Base-by-base conservation (phyloP, 1,139 yeast species). In the Ashbya aceris region DNA sequence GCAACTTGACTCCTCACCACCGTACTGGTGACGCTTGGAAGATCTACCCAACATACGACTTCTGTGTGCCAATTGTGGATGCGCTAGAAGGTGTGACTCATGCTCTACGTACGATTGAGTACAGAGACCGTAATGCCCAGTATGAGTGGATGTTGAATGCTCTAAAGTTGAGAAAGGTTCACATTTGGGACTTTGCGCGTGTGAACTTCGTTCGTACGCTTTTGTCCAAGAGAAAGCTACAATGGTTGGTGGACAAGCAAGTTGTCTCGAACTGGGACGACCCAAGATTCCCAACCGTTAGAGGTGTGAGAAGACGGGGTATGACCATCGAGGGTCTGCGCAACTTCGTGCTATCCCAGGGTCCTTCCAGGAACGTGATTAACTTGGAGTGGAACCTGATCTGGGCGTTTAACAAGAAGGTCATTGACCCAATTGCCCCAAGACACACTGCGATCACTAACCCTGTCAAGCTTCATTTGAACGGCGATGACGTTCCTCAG, bases 231-330 rank as follows among this genome's bases (percentile, higher is more conserved):
- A 83, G 98, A 73, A 91, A 91, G 73, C 74, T 91, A 60, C 97
- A 91, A 71, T 89, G 96, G 96, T 86, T 91, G 66, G 97, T 91
- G 50, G 96, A 91, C 71, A 82, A 85, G 64, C 70, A 76, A 33
- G 73, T 80, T 55, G 98, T 91, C 47, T 58, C 75, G 30, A 87
- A 86, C 68, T 91, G 98, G 98, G 96, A 89, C 61, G 98, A 91
- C 67, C 97, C 98, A 56, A 77, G 98, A 66, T 91, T 91, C 87
- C 98, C 98, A 53, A 91, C 98, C 39, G 95, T 89, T 34, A 80
- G 96, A 68, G 97, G 97, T 71, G 96, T 89, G 43, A 84, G 96
- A 73, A 81, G 97, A 75, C 83, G 98, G 72, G 98, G 98, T 72
- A 91, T 91, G 97, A 80, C 96, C 36, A 93, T 91, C 50, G 96